Percentiles rank a stretch among this genome's conserved stretches.
Evolutionary conservation across 176 grass and related monocot genomes (phyloP).

Genomic region (Oryza longistaminata): DNA sequence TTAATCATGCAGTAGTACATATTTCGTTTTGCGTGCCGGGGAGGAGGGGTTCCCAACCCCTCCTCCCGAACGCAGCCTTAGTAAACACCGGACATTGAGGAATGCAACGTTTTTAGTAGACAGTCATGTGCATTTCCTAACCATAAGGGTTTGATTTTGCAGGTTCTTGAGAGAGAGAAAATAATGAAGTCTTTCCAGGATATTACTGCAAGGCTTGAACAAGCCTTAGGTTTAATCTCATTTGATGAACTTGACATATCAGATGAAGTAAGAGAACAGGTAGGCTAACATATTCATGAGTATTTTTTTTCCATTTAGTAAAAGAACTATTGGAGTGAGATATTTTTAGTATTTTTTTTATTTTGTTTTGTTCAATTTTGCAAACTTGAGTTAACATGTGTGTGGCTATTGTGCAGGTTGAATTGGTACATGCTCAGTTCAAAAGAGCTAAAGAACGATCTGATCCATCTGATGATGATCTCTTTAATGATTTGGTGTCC

Average conservation of each 20-base stretch:
- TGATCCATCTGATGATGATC: constrained; percentile 62
- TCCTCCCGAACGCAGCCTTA: not conserved
- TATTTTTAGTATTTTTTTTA: not conserved
- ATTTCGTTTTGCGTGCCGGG: no score
- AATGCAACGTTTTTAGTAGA: not conserved
- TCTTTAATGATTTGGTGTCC: constrained; percentile 76
- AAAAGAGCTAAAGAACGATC: constrained; percentile 93
- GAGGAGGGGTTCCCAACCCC: no score
- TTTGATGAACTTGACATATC: constrained; percentile 91
- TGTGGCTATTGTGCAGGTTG: constrained; percentile 58
- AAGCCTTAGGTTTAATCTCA: constrained; percentile 66
- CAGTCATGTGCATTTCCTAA: not conserved
- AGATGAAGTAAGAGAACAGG: constrained; percentile 97
- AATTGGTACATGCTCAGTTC: constrained; percentile 81
- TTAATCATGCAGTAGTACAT: no score
- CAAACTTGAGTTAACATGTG: constrained; percentile 29
- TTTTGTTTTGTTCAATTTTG: constrained; percentile 22
- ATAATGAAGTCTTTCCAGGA: constrained; percentile 75
- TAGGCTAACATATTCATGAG: constrained; percentile 33
- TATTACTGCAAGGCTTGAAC: constrained; percentile 68
- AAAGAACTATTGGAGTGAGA: not conserved
- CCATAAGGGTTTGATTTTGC: constrained; percentile 28
- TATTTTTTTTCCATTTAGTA: constrained; percentile 14
- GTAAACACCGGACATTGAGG: not conserved
- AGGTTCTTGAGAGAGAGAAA: constrained; percentile 87